phyloP scores from a whole-genome alignment of 1,284 basidiomycete genomes.

The Austroboletus novae-zelandiae region DNA sequence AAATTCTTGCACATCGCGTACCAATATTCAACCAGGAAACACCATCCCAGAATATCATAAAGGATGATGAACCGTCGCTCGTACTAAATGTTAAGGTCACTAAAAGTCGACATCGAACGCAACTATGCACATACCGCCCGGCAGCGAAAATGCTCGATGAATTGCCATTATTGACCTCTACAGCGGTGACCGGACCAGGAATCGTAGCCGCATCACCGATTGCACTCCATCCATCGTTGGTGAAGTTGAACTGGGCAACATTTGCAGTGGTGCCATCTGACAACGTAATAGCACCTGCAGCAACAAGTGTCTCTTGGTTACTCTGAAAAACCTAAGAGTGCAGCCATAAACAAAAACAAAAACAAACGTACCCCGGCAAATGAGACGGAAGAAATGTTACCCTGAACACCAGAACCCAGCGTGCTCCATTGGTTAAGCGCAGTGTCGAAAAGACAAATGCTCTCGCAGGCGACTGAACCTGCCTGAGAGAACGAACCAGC shows the following conservation, averaged over 20 bases:
- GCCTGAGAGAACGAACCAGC: constrained; percentile 84
- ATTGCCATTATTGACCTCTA: constrained; percentile 84
- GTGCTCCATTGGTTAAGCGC: constrained; percentile 72
- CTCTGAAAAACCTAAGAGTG: constrained; percentile 36
- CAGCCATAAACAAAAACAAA: neutral
- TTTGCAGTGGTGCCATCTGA: constrained; percentile 57
- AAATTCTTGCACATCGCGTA: constrained; percentile 30
- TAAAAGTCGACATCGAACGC: neutral
- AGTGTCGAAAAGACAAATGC: constrained; percentile 79
- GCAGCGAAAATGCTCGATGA: constrained; percentile 86
- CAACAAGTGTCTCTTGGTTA: constrained; percentile 64
- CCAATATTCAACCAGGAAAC: constrained; percentile 66
- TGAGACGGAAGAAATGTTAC: constrained; percentile 76
- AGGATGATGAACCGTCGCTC: constrained; percentile 58
- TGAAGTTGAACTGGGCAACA: constrained; percentile 70
- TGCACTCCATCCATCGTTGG: constrained; percentile 70
- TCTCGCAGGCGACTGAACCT: constrained; percentile 73
- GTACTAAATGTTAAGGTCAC: constrained; percentile 38
- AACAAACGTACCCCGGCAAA: constrained; percentile 71
- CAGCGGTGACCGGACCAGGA: constrained; percentile 87
- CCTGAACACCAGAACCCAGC: constrained; percentile 80
- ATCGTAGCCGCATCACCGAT: constrained; percentile 66
- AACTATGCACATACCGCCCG: constrained; percentile 57
- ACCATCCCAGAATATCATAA: constrained; percentile 84
- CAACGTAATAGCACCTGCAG: constrained; percentile 73